Conservation (phyloP, 73 alveolate species). For the Paramecium pentaurelia region DNA sequence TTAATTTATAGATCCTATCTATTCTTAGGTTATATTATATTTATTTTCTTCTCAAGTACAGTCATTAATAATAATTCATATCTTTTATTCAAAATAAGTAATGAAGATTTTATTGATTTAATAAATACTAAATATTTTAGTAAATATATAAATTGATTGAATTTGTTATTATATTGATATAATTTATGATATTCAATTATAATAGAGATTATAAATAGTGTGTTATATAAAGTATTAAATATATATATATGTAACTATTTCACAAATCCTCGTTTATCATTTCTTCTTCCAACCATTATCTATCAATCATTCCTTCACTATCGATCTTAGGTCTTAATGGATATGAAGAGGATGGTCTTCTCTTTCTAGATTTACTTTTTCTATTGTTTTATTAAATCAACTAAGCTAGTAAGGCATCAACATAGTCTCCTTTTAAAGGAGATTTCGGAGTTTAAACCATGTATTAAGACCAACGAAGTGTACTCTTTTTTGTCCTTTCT, state of each 20-base stretch:
- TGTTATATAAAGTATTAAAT: not conserved
- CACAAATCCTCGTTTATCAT: slow-evolving; percentile 23
- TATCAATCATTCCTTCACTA: slow-evolving; percentile 39
- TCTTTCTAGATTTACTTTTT: not conserved
- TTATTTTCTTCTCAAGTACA: too few species aligned
- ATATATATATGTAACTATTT: not conserved
- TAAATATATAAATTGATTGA: too few species aligned
- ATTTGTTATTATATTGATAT: too few species aligned
- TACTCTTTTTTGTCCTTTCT: slow-evolving; percentile 9
- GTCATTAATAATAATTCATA: too few species aligned
- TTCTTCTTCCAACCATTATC: slow-evolving; percentile 47
- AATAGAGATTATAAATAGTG: not conserved
- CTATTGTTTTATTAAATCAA: not conserved
- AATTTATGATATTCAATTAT: too few species aligned
- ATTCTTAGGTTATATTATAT: too few species aligned
- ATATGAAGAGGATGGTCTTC: slow-evolving; percentile 15
- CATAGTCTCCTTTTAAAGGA: slow-evolving; percentile 17
- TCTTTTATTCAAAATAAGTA: too few species aligned
- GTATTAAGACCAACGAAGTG: not conserved
- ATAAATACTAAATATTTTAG: too few species aligned
- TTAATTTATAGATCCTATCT: too few species aligned
- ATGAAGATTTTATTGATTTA: too few species aligned
- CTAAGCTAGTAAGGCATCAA: slow-evolving; percentile 39
- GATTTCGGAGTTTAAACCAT: not conserved
- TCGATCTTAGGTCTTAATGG: slow-evolving; percentile 34